phyloP scores from a whole-genome alignment of 345 rosid species.

The Gossypium turneri region DNA sequence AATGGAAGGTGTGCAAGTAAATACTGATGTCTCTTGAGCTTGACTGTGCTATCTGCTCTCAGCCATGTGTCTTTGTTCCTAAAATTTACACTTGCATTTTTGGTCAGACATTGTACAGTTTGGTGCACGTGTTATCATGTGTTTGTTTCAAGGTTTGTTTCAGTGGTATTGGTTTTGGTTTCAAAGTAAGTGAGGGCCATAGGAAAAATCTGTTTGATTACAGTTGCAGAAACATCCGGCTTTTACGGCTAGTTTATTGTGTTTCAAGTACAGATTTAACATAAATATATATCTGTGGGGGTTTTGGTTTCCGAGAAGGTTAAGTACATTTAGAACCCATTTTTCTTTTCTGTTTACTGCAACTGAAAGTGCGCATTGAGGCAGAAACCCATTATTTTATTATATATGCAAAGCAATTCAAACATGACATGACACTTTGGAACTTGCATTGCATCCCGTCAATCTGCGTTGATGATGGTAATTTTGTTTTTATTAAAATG shows the following conservation, averaged over 20 bases:
- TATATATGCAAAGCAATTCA: background rate
- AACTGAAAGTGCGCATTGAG: conserved; percentile 11
- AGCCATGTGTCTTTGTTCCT: background rate
- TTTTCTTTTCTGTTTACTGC: background rate
- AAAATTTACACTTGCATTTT: conserved; percentile 4
- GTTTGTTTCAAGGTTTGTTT: background rate
- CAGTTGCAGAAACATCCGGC: conserved; percentile 18
- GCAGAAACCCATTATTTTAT: background rate
- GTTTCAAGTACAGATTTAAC: conserved; percentile 16
- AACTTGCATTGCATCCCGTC: background rate
- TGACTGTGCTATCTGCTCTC: background rate
- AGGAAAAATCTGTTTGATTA: background rate
- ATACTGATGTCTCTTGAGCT: background rate
- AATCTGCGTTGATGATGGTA: background rate
- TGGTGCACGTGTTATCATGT: conserved; percentile 16
- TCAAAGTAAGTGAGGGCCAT: background rate
- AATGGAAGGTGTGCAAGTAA: conserved; percentile 1
- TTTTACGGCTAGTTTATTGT: conserved; percentile 9
- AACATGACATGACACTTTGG: background rate
- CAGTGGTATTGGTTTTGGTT: no score
- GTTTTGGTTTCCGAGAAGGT: background rate
- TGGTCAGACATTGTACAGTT: background rate
- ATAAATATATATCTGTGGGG: background rate
- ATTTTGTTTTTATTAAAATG: background rate
- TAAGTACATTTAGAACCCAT: background rate